phyloP scores from a whole-genome alignment of 345 rosid genomes.

The Moringa oleifera region DNA sequence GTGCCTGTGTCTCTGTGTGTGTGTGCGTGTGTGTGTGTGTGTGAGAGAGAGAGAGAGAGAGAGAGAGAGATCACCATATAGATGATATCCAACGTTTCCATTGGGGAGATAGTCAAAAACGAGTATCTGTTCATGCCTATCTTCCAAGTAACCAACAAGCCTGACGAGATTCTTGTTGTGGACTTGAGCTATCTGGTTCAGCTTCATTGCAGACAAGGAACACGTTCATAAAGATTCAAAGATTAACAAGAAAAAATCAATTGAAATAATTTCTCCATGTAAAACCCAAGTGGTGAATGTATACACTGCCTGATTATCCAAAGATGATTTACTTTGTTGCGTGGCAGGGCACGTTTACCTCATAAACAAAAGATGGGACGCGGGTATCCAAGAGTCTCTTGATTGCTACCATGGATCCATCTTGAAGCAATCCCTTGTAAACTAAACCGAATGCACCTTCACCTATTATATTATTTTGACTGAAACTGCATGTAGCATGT shows the following conservation, averaged over 20 bases:
- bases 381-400: constrained; percentile 29
- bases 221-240: background rate
- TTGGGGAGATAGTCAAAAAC: constrained; percentile 34
- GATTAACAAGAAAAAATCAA: too few species aligned
- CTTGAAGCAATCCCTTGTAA: constrained; percentile 40
- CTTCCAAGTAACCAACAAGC: constrained; percentile 36
- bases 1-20: too few species aligned
- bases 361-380: constrained; percentile 15
- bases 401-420: constrained; percentile 43
- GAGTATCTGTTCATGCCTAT: constrained; percentile 28
- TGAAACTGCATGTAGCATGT: constrained; percentile 38
- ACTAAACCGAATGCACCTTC: constrained; percentile 39
- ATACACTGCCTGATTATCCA: too few species aligned
- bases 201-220: constrained; percentile 24
- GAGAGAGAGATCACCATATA: constrained; percentile 29
- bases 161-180: constrained; percentile 36
- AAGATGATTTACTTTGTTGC: background rate
- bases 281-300: too few species aligned
- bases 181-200: constrained; percentile 25
- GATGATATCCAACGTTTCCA: constrained; percentile 35
- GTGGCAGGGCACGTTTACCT: constrained; percentile 28
- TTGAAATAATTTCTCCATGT: too few species aligned
- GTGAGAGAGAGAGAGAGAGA: background rate
- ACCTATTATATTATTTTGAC: constrained; percentile 38
- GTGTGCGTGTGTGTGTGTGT: too few species aligned